Evolutionary conservation across 2,329 filamentous ascomycete species (phyloP), one percentile per base, ranked within the genome.

Genomic region (Coniochaeta hoffmannii): DNA sequence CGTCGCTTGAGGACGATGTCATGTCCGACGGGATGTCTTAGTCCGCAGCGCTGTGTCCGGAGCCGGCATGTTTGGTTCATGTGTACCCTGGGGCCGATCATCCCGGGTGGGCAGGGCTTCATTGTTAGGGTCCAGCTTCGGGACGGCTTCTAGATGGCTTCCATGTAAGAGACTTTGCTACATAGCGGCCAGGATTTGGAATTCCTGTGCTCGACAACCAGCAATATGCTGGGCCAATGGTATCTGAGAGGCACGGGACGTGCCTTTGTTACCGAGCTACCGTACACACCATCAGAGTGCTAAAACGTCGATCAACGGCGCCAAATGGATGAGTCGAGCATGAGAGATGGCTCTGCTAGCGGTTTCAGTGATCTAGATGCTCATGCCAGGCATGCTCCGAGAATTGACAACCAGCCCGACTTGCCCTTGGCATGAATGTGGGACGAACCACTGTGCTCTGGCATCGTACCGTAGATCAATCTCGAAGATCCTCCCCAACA

Each of bases 1-100:
- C 54, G 56, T 57, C 58, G 53, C 54, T 50, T 53, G 24, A 30
- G 14, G 34, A 38, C 28, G 31, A 35, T 36, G 19, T 17, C 32
- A 9, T 50, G n/a, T 46, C 19, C 15, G 41, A 26, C 24, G 12
- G 41, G 19, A 12, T 28, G 19, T 46, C 22, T 26, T 26, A 28
- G 41, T 6, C 30, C 7, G 10, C 36, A 41, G 12, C 2, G 5
- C 3, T 41, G 17, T 11, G 17, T 11, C 22, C 22, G 17, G 4
- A 17, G 11, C 17, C 2, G 36, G 3, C 17, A 41, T 22, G 36
- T 7, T 19, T n/a, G n/a, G 8, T 19, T 41, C 36, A 41, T 41
- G 36, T 19, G 36, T 19, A 41, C 22, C 36, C 36, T 19, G 19
- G 36, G 22, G 22, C 10, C 8, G 34, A 8, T 15, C 15, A 46